Base-by-base conservation (phyloP, 2,329 filamentous ascomycete species). In the Trichophaea hybrida region DNA sequence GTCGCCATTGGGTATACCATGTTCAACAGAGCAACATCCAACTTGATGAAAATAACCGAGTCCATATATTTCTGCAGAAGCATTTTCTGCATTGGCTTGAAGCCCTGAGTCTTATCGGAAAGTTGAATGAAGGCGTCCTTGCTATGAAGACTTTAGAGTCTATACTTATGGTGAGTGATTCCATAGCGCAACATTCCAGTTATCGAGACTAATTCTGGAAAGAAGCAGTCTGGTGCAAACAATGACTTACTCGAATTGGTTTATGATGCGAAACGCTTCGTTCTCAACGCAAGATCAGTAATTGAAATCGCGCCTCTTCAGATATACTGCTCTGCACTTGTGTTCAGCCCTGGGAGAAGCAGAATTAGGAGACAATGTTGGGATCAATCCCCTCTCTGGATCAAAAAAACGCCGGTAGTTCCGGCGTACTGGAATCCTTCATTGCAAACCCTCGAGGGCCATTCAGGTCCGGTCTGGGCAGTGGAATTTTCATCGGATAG, bases 1-100 rank as follows among this genome's bases (percentile, higher is more conserved):
- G 66, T 55, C 59, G 51, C 2, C 67, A 69, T 55, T 69, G 68
- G 68, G 49, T 65, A 3, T 35, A 63, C 37, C 68, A 69, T 48
- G 55, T 68, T 7, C 34, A 53, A n/a, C 10, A 38, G 32, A 58
- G 50, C 35, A 35, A 49, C n/a, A 10, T 7, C 46, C 6, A 43
- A 38, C 33, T 56, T n/a, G 10, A 10, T 12, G 40, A 64, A 49
- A 37, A 40, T 8, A 55, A 40, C 12, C 37, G 37, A 49, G 32
- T 66, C 17, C 40, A 58, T 13, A 15, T 12, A 0, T 66, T 67
- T 43, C 49, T 67, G 4, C 4, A 57, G 15, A 51, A 38, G n/a
- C 34, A 67, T 52, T 61, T 65, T 24, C 63, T 67, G n/a, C n/a
- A n/a, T n/a, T n/a, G n/a, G n/a, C n/a, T n/a, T n/a, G n/a, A n/a